Base-by-base conservation (phyloP, 164 flowering plant species). In the Pachysandra terminalis region DNA sequence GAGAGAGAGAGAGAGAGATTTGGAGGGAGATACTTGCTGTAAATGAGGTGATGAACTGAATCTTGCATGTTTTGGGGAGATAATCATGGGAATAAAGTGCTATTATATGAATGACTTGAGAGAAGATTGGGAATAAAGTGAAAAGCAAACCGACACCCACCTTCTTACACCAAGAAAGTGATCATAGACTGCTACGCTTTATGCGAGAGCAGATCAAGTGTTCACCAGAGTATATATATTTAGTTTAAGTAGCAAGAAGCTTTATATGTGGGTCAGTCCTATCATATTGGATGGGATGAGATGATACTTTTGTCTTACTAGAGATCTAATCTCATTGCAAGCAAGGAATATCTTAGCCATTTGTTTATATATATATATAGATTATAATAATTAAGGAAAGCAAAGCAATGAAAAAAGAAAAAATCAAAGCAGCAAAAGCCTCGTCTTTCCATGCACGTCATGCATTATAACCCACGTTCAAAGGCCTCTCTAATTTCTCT, bases 121-220 rank as follows among this genome's bases (percentile, higher is more conserved):
- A 40, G 70, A 71, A 62, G 35, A 68, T 52, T 45, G 66, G 82
- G 87, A 87, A 87, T 87, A 87, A 87, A 87, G 92, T 74, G 79
- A 78, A 87, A 84, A 83, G 83, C 54, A 17, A n/a, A 59, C 82
- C 80, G 83, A 84, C 84, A 84, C n/a, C n/a, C n/a, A n/a, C n/a
- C n/a, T n/a, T n/a, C n/a, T n/a, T n/a, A n/a, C n/a, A n/a, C 49
- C 57, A 71, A 51, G 70, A 80, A 78, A 85, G 82, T 60, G 80
- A 76, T n/a, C n/a, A n/a, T 73, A 57, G 75, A 19, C 17, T 67
- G 37, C n/a, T 54, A 13, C 24, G 65, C 76, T 73, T 77, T 75
- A 32, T 32, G 37, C 37, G 5, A 32, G 37, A 32, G 37, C 3
- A 32, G 7, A 55, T 54, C 35, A 68, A 53, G 41, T 8, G 59